Evolutionary conservation across 1,284 basidiomycete species (phyloP), one percentile per base, ranked within the genome.

Genomic region (Ganoderma sp.): DNA sequence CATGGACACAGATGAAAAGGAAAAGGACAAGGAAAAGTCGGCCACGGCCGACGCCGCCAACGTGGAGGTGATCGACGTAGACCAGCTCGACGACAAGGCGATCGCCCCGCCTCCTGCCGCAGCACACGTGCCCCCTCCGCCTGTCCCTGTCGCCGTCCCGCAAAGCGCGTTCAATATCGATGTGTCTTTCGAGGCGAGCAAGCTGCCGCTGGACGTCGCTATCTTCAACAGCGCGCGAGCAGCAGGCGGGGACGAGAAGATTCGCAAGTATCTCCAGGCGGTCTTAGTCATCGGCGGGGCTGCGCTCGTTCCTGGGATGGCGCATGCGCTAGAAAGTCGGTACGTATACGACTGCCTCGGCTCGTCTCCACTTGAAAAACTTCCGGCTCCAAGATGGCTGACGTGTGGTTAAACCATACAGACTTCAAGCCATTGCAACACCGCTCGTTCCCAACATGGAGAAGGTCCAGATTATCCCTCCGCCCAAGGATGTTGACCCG

Each of bases 401-500:
- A 37, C 19, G 8, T 42, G 39, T 60, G 22, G 22, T 59, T 37
- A 19, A 32, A 37, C 37, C 42, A 17, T 69, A 58, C 59, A 90
- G 94, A 73, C 80, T 97, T 56, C 91, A 96, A 74, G 93, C 93
- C 5, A 93, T 95, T 67, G 91, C 93, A 17, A 92, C 92, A n/a
- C 91, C 94, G 0, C 79, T 94, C 34, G 90, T 94, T 42, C 83
- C 86, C 17, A 90, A 88, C 76, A 91, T 95, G 87, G 90, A 93
- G 78, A 91, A 93, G 77, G 90, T 96, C 12, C 88, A 90, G 71
- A 94, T 97, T 69, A 93, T 99, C 57, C 95, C 96, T 19, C 92
- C 95, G 2, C 96, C 96, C 1, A 93, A 96, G 76, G 95, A 96
- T 68, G 90, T 98, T 67, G 96, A 99, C 79, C 95, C 95, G 6